phyloP scores from a whole-genome alignment of 2,329 filamentous ascomycete genomes.

The Salinomyces thailandicus region DNA sequence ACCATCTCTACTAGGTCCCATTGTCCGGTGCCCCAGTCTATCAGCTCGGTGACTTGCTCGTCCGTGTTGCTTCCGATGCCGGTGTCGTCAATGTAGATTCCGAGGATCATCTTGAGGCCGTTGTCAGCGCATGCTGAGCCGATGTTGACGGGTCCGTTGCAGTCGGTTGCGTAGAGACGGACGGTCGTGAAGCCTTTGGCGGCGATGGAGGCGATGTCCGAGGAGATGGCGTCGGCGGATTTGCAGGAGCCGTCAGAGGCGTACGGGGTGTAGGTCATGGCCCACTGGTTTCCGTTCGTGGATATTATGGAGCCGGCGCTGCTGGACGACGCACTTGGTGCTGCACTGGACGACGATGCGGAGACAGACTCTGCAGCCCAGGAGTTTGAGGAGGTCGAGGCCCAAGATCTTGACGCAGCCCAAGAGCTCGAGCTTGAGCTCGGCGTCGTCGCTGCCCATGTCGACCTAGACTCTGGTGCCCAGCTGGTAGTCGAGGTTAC shows the following conservation, averaged over 20 bases:
- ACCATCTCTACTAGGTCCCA: conserved; percentile 70
- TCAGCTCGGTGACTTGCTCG: conserved; percentile 63
- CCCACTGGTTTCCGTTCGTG: conserved; percentile 34
- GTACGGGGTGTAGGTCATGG: conserved; percentile 42
- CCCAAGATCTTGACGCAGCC: neutral
- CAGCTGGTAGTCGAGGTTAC: no score
- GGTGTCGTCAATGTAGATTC: conserved; percentile 67
- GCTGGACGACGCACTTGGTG: conserved; percentile 1
- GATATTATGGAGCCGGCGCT: conserved; percentile 8
- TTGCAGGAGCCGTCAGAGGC: conserved; percentile 34
- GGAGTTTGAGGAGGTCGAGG: conserved; percentile 4
- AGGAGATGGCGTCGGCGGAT: conserved; percentile 27
- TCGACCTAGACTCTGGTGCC: neutral
- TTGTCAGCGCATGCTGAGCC: conserved; percentile 55
- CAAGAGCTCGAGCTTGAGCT: neutral
- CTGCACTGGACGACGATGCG: neutral
- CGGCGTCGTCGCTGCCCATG: no score
- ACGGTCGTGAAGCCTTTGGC: conserved; percentile 49
- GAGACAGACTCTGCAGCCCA: neutral
- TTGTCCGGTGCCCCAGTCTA: conserved; percentile 56
- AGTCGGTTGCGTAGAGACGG: conserved; percentile 89
- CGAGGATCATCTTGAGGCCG: conserved; percentile 71
- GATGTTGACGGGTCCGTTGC: conserved; percentile 66
- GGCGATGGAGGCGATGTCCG: conserved; percentile 34
- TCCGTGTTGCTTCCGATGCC: conserved; percentile 47